Base-by-base conservation (phyloP, 495 filamentous ascomycete genomes). In the Aspergillus saccharolyticus region DNA sequence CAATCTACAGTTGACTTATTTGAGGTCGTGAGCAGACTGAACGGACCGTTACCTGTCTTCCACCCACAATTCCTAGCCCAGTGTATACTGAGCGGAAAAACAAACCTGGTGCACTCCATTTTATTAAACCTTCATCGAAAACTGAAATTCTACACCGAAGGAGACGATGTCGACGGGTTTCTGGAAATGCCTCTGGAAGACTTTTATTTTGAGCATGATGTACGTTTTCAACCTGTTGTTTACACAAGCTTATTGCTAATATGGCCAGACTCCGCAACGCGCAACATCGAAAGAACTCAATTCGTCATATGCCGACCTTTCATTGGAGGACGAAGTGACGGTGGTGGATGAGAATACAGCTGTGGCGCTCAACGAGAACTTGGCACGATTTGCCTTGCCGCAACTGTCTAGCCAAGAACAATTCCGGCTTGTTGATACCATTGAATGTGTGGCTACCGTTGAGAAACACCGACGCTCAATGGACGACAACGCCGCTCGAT, bases 11-110 rank as follows among this genome's bases (percentile, higher is more conserved):
- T 83, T 4, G 85, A 93, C 64, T 70, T 96, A 15, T 96, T 95
- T 61, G 85, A 90, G 7, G 80, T 92, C 14, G 87, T 96, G 22
- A 86, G 86, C 54, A 76, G 86, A 47, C 71, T 97, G 42, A 97
- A 97, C 65, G 90, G 90, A 0, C 89, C 91, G 16, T 75, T 97
- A 28, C 93, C 95, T 5, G 82, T 95, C 8, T 99, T 92, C 65
- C 94, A 99, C 62, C 95, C 95, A 8, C 90, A 96, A 63, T 90
- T 96, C 59, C 69, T 99, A 8, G 85, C 87, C 56, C 91, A 97
- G 68, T 91, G 89, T 61, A 92, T 96, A 22, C 78, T 96, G 7
- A 78, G 86, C 18, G 93, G 91, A 3, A 95, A 95, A 67, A 82
- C 80, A 28, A 69, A 66, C 17, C 64, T 92, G 9, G 92, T 93